Conservation (phyloP, 768 basidiomycete species). For the Cubamyces sp. region DNA sequence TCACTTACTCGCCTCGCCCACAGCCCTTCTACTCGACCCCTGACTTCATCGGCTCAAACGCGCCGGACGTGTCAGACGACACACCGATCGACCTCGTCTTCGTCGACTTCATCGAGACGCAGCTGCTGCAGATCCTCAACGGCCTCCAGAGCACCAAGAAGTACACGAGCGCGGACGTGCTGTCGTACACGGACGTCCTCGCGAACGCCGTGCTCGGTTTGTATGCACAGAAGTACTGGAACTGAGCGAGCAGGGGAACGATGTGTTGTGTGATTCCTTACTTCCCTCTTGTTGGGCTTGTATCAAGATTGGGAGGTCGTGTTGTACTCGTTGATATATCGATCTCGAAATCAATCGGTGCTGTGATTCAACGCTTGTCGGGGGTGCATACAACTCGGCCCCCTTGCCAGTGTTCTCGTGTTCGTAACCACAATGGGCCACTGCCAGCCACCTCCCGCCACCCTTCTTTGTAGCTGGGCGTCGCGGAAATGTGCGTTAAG, state of each 20-base stretch:
- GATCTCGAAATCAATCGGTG: no score
- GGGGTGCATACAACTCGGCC: no score
- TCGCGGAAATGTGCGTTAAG: not conserved
- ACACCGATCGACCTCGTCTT: conserved; percentile 76
- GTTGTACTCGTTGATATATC: no score
- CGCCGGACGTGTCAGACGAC: conserved; percentile 50
- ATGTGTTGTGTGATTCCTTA: not conserved
- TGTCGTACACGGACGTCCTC: conserved; percentile 55
- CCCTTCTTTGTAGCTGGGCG: no score
- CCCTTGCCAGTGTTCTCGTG: no score
- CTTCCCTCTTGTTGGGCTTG: not conserved
- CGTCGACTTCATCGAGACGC: conserved; percentile 63
- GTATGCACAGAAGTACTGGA: conserved; percentile 52
- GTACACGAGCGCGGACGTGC: conserved; percentile 57
- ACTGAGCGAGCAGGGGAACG: conserved; percentile 14
- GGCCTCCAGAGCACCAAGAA: conserved; percentile 49
- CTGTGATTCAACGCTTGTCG: no score
- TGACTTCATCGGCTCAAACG: conserved; percentile 59
- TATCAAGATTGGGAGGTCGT: not conserved
- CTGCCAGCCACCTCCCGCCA: no score
- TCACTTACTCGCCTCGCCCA: not conserved
- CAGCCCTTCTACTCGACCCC: conserved; percentile 55
- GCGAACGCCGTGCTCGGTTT: conserved; percentile 56
- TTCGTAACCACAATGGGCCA: no score
- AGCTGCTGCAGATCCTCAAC: conserved; percentile 61